Percentiles rank a stretch among this genome's conserved stretches.
Conservation (phyloP, 2,329 filamentous ascomycete species). For the Nigrospora oryzae region DNA sequence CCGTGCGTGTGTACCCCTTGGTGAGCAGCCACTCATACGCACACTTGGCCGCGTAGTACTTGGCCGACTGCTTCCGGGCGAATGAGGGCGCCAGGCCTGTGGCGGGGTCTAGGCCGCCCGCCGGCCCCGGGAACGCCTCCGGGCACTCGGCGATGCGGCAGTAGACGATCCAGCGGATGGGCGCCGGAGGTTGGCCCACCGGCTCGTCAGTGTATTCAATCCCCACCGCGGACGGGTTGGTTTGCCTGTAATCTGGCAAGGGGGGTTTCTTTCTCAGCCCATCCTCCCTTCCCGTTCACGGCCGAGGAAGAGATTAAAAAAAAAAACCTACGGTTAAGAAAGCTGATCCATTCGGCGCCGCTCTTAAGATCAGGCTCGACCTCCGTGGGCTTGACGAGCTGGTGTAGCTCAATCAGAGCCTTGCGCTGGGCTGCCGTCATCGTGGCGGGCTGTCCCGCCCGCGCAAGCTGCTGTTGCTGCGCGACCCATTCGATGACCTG, state of each 20-base stretch:
- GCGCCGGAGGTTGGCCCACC: slow-evolving; percentile 1
- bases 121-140: slow-evolving; percentile 13
- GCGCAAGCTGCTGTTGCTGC: slow-evolving; percentile 27
- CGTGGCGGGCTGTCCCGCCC: slow-evolving; percentile 20
- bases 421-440: slow-evolving; percentile 27
- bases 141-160: slow-evolving; percentile 16
- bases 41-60: slow-evolving; percentile 41
- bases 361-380: slow-evolving; percentile 15
- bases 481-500: slow-evolving; percentile 14
- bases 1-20: slow-evolving; percentile 9
- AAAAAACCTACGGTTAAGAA: slow-evolving; percentile 23
- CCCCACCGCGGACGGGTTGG: neutral
- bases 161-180: slow-evolving; percentile 14
- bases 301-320: neutral
- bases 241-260: slow-evolving; percentile 9
- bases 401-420: slow-evolving; percentile 31
- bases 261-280: neutral
- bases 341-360: slow-evolving; percentile 28
- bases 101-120: slow-evolving; percentile 18
- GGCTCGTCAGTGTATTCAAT: slow-evolving; percentile 14
- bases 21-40: slow-evolving; percentile 32
- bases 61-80: slow-evolving; percentile 42
- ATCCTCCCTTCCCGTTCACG: too few relatives aligned
- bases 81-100: slow-evolving; percentile 25
- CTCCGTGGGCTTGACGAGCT: slow-evolving; percentile 7